Percentiles rank a stretch among this genome's conserved stretches.
phyloP scores from a whole-genome alignment of 345 rosid genomes.

The Noccaea bulbosa region DNA sequence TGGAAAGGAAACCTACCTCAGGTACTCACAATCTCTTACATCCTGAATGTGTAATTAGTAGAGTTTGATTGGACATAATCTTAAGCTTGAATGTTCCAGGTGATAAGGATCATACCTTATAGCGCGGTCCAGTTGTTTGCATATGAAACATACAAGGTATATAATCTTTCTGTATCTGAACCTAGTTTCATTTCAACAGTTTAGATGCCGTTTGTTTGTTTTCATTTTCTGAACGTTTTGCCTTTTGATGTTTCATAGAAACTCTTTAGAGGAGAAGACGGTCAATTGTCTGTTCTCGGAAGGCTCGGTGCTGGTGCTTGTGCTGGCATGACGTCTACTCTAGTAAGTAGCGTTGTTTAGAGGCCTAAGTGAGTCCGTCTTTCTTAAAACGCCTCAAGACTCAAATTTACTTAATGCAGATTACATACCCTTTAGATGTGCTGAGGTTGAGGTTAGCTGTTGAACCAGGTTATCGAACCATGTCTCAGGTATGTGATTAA shows the following conservation, averaged over 20 bases:
- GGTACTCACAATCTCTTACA: slow-evolving; percentile 50
- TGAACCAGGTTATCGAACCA: slow-evolving; percentile 79
- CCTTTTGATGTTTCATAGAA: slow-evolving; percentile 53
- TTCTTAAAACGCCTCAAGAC: neutral
- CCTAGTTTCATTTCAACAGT: slow-evolving; percentile 18
- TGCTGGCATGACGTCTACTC: slow-evolving; percentile 99
- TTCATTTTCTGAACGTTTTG: slow-evolving; percentile 17
- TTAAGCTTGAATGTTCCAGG: slow-evolving; percentile 53
- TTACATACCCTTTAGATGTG: slow-evolving; percentile 91
- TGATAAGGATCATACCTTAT: slow-evolving; percentile 87
- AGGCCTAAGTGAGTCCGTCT: slow-evolving; percentile 19
- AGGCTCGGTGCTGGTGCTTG: slow-evolving; percentile 99
- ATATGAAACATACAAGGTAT: slow-evolving; percentile 91
- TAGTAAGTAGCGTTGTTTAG: slow-evolving; percentile 55
- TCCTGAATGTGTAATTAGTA: neutral
- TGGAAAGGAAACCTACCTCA: slow-evolving; percentile 99
- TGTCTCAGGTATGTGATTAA: slow-evolving; percentile 65
- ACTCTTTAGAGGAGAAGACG: slow-evolving; percentile 80
- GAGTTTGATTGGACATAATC: slow-evolving; percentile 19
- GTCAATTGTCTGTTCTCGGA: slow-evolving; percentile 78
- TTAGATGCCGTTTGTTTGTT: neutral
- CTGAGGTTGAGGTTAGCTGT: slow-evolving; percentile 86
- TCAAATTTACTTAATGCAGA: slow-evolving; percentile 44
- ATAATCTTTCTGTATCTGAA: neutral
- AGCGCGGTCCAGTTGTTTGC: slow-evolving; percentile 95